Base-by-base conservation (phyloP, 2,329 filamentous ascomycete genomes). In the Penicillium verrucosum region DNA sequence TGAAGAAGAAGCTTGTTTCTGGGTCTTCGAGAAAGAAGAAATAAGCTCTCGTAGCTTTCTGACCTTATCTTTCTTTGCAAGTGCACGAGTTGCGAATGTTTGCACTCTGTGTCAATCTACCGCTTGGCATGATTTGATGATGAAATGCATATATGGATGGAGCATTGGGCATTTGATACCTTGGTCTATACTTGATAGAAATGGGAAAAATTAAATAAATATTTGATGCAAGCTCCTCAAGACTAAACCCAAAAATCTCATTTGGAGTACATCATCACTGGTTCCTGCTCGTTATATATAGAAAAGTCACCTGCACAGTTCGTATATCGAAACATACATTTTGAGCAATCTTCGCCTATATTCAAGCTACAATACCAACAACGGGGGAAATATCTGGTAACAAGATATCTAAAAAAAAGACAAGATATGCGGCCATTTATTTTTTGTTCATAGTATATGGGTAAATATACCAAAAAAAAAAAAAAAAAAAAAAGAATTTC, bases 1-100 rank as follows among this genome's bases (percentile, higher is more conserved):
- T 96, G 34, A 99, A 99, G 83, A 97, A 97, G 81, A 65, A 65
- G 2, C 63, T 73, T 18, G 65, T 73, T 11, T 64, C 70, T 44
- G 51, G 63, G 5, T 73, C 71, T 14, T 60, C 68, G 6, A 54
- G 57, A 9, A 77, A 74, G 66, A 74, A 71, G 65, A 74, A 74
- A 63, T 76, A 63, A 62, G 50, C 51, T 12, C 32, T 34, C 12
- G 60, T 51, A 36, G 42, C 37, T 60, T 54, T 49, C 38, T 55
- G 37, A 43, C 54, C 29, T 54, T 51, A 41, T 48, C 60, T 63
- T 48, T 55, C 23, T 56, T 51, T 56, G 53, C 54, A 59, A 58
- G 59, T 57, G 51, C 55, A 54, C 60, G 52, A 53, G 49, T 50
- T 53, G 51, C 52, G 45, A 51, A 52, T 51, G 52, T 53, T 62